Percentiles rank a stretch among this genome's conserved stretches.
Conservation (phyloP, 2,329 filamentous ascomycete genomes). For the Colletotrichum simmondsii region DNA sequence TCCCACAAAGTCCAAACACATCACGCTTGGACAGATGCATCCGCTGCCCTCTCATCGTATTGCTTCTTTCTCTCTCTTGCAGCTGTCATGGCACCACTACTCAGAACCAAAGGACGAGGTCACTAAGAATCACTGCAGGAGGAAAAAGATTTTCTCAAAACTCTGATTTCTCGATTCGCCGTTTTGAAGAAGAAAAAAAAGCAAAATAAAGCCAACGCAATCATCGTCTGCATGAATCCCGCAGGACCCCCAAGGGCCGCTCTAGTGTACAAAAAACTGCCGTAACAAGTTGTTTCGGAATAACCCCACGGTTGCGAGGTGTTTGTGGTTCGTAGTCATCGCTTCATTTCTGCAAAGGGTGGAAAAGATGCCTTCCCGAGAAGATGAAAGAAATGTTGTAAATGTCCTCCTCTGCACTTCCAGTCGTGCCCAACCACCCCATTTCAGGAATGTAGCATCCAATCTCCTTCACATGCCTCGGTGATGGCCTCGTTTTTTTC, state of each 20-base stretch:
- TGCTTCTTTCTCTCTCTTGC: not conserved
- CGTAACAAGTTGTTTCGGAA: not conserved
- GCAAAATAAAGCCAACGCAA: not conserved
- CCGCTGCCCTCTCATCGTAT: not conserved
- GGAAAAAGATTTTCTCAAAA: conserved; percentile 20
- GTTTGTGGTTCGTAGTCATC: conserved; percentile 28
- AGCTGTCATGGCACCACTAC: too few relatives aligned
- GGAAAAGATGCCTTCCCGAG: conserved; percentile 24
- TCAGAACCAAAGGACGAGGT: too few relatives aligned
- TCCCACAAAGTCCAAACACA: not conserved
- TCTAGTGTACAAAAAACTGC: conserved; percentile 32
- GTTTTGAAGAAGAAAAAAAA: conserved; percentile 24
- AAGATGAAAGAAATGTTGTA: conserved; percentile 18
- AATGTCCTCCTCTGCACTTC: conserved; percentile 20
- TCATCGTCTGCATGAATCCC: conserved; percentile 30
- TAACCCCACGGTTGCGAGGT: conserved; percentile 1
- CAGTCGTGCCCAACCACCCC: not conserved
- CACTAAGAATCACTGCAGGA: not conserved
- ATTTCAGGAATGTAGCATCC: not conserved
- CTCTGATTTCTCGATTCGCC: conserved; percentile 26
- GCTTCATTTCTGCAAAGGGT: conserved; percentile 34
- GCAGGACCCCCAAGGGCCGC: not conserved
- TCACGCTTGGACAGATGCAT: not conserved
- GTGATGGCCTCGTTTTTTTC: not conserved
- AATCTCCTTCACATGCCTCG: not conserved